phyloP scores from a whole-genome alignment of 2,329 filamentous ascomycete species.

The Trichoderma guizhouense region DNA sequence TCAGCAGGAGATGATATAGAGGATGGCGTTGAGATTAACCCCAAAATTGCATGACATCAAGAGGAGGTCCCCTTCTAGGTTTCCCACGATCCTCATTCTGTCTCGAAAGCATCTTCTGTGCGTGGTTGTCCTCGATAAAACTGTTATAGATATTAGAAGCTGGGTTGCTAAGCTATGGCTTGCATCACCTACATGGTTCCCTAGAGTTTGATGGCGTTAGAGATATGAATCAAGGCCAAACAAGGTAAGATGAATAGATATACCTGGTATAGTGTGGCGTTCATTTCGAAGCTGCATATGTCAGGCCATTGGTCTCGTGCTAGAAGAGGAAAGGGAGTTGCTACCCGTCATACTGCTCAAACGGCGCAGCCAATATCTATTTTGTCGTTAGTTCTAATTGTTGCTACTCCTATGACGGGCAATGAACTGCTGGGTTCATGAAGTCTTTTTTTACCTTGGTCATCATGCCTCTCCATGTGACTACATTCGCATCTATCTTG shows the following conservation, averaged over 20 bases:
- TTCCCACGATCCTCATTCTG: conserved; percentile 46
- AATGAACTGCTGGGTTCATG: neutral
- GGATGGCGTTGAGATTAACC: conserved; percentile 49
- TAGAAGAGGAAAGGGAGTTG: neutral
- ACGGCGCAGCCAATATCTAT: conserved; percentile 84
- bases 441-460: conserved; percentile 65
- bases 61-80: conserved; percentile 46
- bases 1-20: neutral
- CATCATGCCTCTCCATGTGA: conserved; percentile 98
- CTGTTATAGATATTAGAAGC: conserved; percentile 40
- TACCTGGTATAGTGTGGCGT: conserved; percentile 87
- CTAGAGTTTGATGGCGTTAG: neutral
- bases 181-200: neutral
- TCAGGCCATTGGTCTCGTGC: conserved; percentile 18
- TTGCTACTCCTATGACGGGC: neutral
- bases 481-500: conserved; percentile 70
- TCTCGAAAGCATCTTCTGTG: conserved; percentile 63
- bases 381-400: neutral
- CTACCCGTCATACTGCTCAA: conserved; percentile 75
- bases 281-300: conserved; percentile 79
- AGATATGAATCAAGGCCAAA: neutral
- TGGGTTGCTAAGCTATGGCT: neutral
- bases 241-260: conserved; percentile 30
- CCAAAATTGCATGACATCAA: conserved; percentile 90
- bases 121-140: conserved; percentile 90